Evolutionary conservation across 352 stramenopile genomes (phyloP).

Genomic region (Phytophthora aleatoria): DNA sequence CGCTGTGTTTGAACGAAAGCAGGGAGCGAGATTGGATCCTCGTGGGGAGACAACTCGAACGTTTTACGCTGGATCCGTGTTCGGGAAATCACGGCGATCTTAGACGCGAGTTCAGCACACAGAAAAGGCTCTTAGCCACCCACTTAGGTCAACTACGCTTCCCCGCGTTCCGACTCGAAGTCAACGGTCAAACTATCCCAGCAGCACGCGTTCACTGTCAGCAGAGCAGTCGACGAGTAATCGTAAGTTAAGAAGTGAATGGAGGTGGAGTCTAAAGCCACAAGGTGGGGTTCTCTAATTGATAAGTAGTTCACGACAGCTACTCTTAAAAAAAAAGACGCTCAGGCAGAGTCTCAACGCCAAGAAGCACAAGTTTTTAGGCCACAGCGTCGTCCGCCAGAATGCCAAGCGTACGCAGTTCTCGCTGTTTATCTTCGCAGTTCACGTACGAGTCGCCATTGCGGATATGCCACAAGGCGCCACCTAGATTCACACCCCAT

Average conservation of each 20-base stretch:
- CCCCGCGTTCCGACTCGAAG: constrained; percentile 53
- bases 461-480: constrained; percentile 83
- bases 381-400: constrained; percentile 34
- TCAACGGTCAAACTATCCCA: constrained; percentile 22
- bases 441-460: constrained; percentile 82
- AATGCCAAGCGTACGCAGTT: constrained; percentile 63
- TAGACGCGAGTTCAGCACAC: constrained; percentile 39
- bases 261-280: constrained; percentile 1
- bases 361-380: constrained; percentile 12
- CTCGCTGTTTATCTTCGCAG: constrained; percentile 64
- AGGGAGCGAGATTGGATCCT: constrained; percentile 74
- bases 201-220: constrained; percentile 44
- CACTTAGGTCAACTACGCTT: constrained; percentile 54
- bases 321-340: neutral
- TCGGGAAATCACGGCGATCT: constrained; percentile 11
- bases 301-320: constrained; percentile 20
- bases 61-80: constrained; percentile 34
- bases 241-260: constrained; percentile 28
- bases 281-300: constrained; percentile 20
- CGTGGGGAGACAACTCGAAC: constrained; percentile 65
- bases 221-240: constrained; percentile 42
- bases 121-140: constrained; percentile 54
- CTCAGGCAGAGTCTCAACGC: neutral
- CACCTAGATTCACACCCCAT: constrained; percentile 79
- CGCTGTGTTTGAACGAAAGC: constrained; percentile 55